A percentile compares a stretch with the other conserved stretches of the same genome.
These are phyloP conservation scores for Zhuliangozyma parablackwelliae DNA, from an alignment of 1,139 yeast species.

Conservation along the genomic window DNA sequence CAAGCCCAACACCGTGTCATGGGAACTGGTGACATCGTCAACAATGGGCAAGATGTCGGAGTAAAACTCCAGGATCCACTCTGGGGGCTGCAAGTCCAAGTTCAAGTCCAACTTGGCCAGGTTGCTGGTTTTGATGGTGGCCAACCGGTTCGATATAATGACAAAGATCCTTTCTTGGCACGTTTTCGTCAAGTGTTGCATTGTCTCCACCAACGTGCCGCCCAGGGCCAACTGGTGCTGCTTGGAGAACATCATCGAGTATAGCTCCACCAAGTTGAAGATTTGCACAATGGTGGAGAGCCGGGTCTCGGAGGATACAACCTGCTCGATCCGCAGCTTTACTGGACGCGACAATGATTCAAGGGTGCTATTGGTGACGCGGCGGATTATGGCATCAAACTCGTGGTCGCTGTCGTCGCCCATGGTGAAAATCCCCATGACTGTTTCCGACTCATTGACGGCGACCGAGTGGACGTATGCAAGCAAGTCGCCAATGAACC, in stretches of 20 bases:
- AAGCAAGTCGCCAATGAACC: slow-evolving; percentile 81
- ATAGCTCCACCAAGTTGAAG: slow-evolving; percentile 60
- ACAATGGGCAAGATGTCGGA: slow-evolving; percentile 47
- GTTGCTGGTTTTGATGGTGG: slow-evolving; percentile 36
- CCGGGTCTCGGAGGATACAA: slow-evolving; percentile 61
- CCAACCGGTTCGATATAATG: slow-evolving; percentile 37
- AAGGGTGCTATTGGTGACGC: slow-evolving; percentile 29
- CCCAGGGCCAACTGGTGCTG: slow-evolving; percentile 17
- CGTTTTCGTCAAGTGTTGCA: slow-evolving; percentile 22
- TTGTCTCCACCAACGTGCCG: slow-evolving; percentile 18
- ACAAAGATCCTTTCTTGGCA: slow-evolving; percentile 40
- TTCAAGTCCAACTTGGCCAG: slow-evolving; percentile 40
- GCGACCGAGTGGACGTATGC: slow-evolving; percentile 90
- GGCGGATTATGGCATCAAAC: slow-evolving; percentile 23
- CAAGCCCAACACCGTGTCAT: slow-evolving; percentile 34
- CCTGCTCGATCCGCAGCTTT: slow-evolving; percentile 56
- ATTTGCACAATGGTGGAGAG: slow-evolving; percentile 54
- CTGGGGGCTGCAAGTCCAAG: slow-evolving; percentile 62
- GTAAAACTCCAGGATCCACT: slow-evolving; percentile 63
- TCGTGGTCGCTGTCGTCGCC: slow-evolving; percentile 14
- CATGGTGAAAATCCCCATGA: slow-evolving; percentile 40
- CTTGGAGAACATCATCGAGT: slow-evolving; percentile 64
- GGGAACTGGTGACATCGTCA: slow-evolving; percentile 33
- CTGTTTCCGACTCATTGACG: slow-evolving; percentile 80
- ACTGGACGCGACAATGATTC: slow-evolving; percentile 38